These are phyloP conservation scores for Triticum timopheevii DNA, from an alignment of 176 grass and related monocot species.

Conservation along the genomic window DNA sequence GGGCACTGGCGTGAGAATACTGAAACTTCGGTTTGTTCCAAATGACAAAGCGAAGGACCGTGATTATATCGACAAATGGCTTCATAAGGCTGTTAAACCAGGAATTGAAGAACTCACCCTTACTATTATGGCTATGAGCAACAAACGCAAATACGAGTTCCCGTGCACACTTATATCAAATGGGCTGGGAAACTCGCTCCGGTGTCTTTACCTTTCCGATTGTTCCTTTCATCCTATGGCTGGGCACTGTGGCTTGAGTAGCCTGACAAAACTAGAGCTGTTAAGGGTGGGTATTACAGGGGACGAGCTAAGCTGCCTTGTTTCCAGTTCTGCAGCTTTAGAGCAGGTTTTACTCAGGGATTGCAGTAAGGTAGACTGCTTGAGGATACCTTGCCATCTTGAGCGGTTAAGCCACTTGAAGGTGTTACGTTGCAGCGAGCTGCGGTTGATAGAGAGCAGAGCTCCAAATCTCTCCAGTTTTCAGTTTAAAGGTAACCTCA, in stretches of 20 bases:
- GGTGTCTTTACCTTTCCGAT: neutral
- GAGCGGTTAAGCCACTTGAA: neutral
- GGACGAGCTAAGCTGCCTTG: neutral
- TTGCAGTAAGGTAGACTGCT: neutral
- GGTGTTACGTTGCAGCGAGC: neutral
- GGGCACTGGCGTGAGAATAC: neutral
- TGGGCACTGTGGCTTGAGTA: neutral
- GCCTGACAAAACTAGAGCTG: neutral
- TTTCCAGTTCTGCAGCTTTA: neutral
- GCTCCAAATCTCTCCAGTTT: slow-evolving; percentile 9
- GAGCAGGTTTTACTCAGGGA: neutral
- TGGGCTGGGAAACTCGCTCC: neutral
- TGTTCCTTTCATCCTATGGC: slow-evolving; percentile 8
- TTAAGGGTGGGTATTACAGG: neutral
- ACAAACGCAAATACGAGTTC: neutral
- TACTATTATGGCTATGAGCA: neutral
- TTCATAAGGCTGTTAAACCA: neutral
- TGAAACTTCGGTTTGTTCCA: neutral
- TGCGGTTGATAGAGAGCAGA: neutral
- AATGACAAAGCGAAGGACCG: neutral
- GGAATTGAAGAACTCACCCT: neutral
- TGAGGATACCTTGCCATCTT: slow-evolving; percentile 18
- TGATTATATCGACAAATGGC: neutral
- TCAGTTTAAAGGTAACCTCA: neutral
- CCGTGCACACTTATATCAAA: neutral